A percentile compares a stretch with the other conserved stretches of the same genome.
Conservation (phyloP, 1,139 yeast genomes). For the Geotrichum phurueaensis region DNA sequence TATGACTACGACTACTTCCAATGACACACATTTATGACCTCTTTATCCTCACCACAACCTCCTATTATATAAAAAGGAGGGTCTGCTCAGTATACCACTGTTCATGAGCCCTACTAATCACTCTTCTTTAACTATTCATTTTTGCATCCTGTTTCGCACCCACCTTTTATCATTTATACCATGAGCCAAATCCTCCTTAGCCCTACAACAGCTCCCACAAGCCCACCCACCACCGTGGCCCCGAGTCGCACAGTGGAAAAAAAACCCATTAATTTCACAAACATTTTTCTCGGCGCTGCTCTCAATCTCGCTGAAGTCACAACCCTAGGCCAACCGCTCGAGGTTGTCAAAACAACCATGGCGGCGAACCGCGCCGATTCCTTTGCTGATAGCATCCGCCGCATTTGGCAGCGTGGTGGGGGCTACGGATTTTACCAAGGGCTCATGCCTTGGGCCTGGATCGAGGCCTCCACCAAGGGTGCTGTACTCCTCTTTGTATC, state of each 20-base stretch:
- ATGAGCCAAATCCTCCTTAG: background rate
- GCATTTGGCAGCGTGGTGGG: constrained; percentile 94
- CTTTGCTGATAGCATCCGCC: constrained; percentile 59
- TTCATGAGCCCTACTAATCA: background rate
- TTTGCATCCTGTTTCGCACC: too few species aligned
- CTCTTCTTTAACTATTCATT: background rate
- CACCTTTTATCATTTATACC: background rate
- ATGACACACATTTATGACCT: too few species aligned
- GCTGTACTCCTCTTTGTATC: constrained; percentile 93
- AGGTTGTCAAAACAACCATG: constrained; percentile 94
- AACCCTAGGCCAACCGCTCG: constrained; percentile 93
- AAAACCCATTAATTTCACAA: constrained; percentile 83
- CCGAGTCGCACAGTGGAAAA: constrained; percentile 43
- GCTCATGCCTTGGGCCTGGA: constrained; percentile 98
- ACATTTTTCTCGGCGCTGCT: constrained; percentile 89
- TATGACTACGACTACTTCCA: too few species aligned
- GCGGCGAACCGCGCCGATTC: constrained; percentile 84
- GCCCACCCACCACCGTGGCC: background rate
- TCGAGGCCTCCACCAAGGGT: constrained; percentile 98
- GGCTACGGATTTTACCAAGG: constrained; percentile 91
- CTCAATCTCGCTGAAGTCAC: constrained; percentile 89
- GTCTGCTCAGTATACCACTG: too few species aligned
- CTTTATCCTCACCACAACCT: too few species aligned
- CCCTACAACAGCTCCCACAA: background rate
- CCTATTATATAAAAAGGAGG: too few species aligned